Conservation (phyloP, 495 filamentous ascomycete species). For the Lasiosphaeria ovina region DNA sequence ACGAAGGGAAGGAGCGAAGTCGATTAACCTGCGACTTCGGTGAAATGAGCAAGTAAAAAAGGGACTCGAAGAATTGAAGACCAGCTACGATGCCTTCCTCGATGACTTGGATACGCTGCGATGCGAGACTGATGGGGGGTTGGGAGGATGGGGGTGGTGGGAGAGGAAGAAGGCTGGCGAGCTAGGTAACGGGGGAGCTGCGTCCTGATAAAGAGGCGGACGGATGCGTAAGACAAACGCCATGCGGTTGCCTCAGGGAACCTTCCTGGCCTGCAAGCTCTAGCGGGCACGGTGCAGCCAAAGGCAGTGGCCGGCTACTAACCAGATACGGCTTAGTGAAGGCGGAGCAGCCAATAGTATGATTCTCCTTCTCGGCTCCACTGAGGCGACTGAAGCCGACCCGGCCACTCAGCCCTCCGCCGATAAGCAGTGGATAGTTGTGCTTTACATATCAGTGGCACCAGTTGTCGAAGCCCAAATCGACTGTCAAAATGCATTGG, state of each 20-base stretch:
- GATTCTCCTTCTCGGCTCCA: conserved; percentile 10
- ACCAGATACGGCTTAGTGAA: conserved; percentile 19
- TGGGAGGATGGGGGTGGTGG: conserved; percentile 32
- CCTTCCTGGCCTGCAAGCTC: conserved; percentile 12
- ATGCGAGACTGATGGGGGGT: conserved; percentile 42
- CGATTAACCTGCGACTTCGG: conserved; percentile 44
- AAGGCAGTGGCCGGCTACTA: conserved; percentile 18
- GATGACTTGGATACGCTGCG: conserved; percentile 28
- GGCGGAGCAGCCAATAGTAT: conserved; percentile 31
- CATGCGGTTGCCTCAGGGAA: conserved; percentile 28
- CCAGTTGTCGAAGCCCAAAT: too few relatives aligned
- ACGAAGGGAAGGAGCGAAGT: conserved; percentile 34
- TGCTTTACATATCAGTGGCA: too few relatives aligned
- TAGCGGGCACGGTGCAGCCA: conserved; percentile 14
- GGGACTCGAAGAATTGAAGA: conserved; percentile 22
- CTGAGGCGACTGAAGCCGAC: conserved; percentile 16
- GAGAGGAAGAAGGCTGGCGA: conserved; percentile 29
- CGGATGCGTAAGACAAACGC: conserved; percentile 27
- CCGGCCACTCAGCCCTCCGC: not conserved
- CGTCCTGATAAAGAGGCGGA: conserved; percentile 32
- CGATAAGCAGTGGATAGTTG: too few relatives aligned
- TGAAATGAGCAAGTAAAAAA: conserved; percentile 26
- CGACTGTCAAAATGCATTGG: too few relatives aligned
- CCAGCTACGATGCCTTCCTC: conserved; percentile 28
- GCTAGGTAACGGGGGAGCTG: conserved; percentile 35